Evolutionary conservation across 805 yeast genomes (phyloP).

Genomic region (Yamadazyma paraphyllophila): DNA sequence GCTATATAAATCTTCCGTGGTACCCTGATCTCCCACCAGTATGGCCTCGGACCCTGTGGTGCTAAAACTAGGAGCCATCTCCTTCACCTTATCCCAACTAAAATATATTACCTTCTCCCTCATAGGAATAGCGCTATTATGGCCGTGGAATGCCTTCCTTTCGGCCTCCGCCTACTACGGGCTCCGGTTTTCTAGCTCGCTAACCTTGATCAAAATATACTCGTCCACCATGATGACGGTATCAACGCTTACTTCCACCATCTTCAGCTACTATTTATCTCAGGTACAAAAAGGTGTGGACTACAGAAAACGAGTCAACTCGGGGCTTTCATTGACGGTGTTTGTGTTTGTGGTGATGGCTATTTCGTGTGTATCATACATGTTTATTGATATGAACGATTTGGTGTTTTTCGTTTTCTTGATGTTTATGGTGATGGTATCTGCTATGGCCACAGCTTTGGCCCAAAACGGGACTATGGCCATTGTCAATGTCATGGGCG

Average conservation of each 20-base stretch:
- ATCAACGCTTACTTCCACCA: constrained; percentile 66
- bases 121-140: constrained; percentile 75
- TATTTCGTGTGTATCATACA: constrained; percentile 39
- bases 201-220: constrained; percentile 55
- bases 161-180: constrained; percentile 82
- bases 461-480: constrained; percentile 93
- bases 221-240: constrained; percentile 87
- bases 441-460: constrained; percentile 74
- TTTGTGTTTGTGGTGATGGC: constrained; percentile 59
- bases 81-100: constrained; percentile 27
- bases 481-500: constrained; percentile 70
- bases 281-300: constrained; percentile 61
- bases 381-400: constrained; percentile 37
- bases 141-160: constrained; percentile 97
- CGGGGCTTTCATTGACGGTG: constrained; percentile 61
- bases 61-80: constrained; percentile 9
- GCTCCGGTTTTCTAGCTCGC: constrained; percentile 52
- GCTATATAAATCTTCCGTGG: too few species aligned
- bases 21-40: too few species aligned
- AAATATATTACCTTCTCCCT: constrained; percentile 59
- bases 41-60: constrained; percentile 18
- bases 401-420: constrained; percentile 48
- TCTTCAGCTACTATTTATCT: constrained; percentile 60
- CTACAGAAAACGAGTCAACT: constrained; percentile 53
- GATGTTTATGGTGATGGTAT: constrained; percentile 60